Base-by-base conservation (phyloP, 2,329 filamentous ascomycete species). In the Claviceps maximensis region DNA sequence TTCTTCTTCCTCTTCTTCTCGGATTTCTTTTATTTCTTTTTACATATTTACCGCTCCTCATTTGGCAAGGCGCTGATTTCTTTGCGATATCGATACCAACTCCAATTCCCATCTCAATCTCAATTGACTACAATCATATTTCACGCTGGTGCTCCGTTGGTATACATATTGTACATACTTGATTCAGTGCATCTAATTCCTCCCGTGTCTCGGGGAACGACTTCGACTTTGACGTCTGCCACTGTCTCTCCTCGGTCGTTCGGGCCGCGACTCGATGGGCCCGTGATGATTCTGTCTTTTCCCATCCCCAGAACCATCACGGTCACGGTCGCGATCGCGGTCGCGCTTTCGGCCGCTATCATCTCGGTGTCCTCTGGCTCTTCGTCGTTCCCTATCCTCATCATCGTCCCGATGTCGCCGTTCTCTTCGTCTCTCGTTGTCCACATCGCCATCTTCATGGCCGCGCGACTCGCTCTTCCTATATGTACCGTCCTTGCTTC, bases 221-320 rank as follows among this genome's bases (percentile, higher is more conserved):
- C 46, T 38, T 9, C 27, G n/a, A 23, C 57, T 60, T 51, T 57
- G 58, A 29, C 54, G 61, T 52, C 53, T 61, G 21, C 64, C 57
- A 47, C 58, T 59, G 4, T 69, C 63, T 21, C 58, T 63, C 21
- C 64, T 61, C 13, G 57, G 58, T 44, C 63, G 57, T 51, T 57
- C 60, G 13, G 58, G 57, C 13, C 60, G 58, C 19, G 59, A 58
- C 19, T 69, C 65, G 1, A 60, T 58, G 2, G 61, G 60, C 2
- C 61, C 62, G 1, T 69, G 62, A 17, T 61, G 61, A 15, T 60
- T 59, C 49, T 60, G 62, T 19, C 60, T 62, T 29, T 7, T 51
- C 15, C 31, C 69, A 62, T 25, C 64, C 60, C 17, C 56, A 56
- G 10, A 3, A n/a, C n/a, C 17, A 21, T 49, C 63, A 57, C 13